A percentile compares a stretch with the other conserved stretches of the same genome.
These are phyloP conservation scores for Hypoxylon fragiforme DNA, from an alignment of 495 filamentous ascomycete species.

Conservation along the genomic window DNA sequence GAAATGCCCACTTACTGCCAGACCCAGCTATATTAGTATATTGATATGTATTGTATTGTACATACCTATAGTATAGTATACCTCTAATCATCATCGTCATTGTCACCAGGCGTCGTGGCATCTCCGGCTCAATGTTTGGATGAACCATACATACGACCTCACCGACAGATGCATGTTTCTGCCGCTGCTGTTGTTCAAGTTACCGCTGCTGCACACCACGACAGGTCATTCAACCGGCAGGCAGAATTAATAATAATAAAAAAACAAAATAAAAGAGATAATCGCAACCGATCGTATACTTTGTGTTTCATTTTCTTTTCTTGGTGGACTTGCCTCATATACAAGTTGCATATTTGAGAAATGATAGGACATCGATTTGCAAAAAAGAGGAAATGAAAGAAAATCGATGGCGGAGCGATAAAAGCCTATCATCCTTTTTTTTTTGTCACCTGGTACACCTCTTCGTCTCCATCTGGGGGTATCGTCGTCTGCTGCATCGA, in stretches of 20 bases:
- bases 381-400: neutral
- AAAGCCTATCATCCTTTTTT: too few relatives aligned
- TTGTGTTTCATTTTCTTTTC: neutral
- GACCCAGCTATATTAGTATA: too few relatives aligned
- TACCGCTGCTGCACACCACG: conserved; percentile 29
- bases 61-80: too few relatives aligned
- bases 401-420: neutral
- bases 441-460: neutral
- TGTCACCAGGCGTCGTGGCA: conserved; percentile 7
- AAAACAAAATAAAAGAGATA: conserved; percentile 1
- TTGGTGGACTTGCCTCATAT: neutral
- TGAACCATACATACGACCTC: conserved; percentile 23
- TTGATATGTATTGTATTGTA: too few relatives aligned
- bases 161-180: conserved; percentile 27
- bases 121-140: conserved; percentile 22
- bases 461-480: neutral
- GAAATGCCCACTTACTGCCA: conserved; percentile 4
- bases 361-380: conserved; percentile 17
- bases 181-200: neutral
- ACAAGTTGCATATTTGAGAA: conserved; percentile 19
- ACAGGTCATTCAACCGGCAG: conserved; percentile 24
- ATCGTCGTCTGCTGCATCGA: neutral
- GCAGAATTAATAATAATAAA: too few relatives aligned
- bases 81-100: neutral
- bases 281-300: conserved; percentile 5